Conservation (phyloP, 345 rosid species). For the Hibiscus syriacus region DNA sequence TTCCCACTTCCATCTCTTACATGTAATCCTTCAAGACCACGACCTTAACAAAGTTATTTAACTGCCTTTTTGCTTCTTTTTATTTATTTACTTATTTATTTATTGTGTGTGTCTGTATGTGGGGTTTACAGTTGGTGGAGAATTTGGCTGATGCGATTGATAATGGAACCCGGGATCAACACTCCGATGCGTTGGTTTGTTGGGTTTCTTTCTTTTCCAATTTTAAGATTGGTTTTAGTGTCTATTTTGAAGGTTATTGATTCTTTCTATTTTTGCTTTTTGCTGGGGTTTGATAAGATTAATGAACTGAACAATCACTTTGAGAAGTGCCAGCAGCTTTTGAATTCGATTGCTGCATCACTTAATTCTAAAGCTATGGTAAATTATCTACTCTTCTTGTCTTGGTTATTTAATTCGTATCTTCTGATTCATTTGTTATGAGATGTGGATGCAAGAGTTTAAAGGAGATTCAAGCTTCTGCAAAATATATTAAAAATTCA, state of each 20-base stretch:
- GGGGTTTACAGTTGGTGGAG: constrained; percentile 55
- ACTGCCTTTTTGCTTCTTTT: neutral
- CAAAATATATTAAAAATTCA: neutral
- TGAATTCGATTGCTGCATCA: constrained; percentile 72
- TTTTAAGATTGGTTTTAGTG: neutral
- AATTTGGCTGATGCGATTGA: constrained; percentile 61
- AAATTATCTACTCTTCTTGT: constrained; percentile 6
- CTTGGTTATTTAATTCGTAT: neutral
- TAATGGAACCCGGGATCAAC: constrained; percentile 72
- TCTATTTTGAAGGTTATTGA: neutral
- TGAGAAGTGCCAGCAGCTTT: constrained; percentile 85
- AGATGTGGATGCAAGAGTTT: neutral
- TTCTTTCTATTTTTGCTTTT: neutral
- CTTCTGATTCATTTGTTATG: neutral
- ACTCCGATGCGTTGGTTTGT: constrained; percentile 70
- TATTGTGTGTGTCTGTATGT: neutral
- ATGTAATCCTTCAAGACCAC: constrained; percentile 21
- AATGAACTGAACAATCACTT: constrained; percentile 67
- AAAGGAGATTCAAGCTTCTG: neutral
- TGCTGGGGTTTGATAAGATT: constrained; percentile 29
- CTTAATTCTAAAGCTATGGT: constrained; percentile 61
- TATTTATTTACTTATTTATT: too few relatives aligned
- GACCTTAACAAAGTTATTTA: neutral
- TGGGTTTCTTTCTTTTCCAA: neutral
- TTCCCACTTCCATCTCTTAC: constrained; percentile 77